Conservation (phyloP, 176 grass and related monocot genomes). For the Zea mays region Zm-B73-REFERENCE-NAM-5.0 NC_050099.1:241704001-241704500, state of each 20-base stretch:
- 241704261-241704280: conserved; percentile 81
- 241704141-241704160: conserved; percentile 72
- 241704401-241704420: conserved; percentile 14
- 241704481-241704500: neutral
- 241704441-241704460: neutral
- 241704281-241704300: conserved; percentile 54
- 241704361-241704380: neutral
- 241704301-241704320: neutral
- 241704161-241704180: conserved; percentile 70
- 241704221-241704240: conserved; percentile 56
- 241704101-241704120: conserved; percentile 32
- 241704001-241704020: conserved; percentile 68
- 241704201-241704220: conserved; percentile 74
- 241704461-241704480: neutral
- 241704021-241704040: conserved; percentile 93
- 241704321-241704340: conserved; percentile 12
- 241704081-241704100: conserved; percentile 41
- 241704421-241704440: neutral
- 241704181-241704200: conserved; percentile 87
- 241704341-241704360: neutral
- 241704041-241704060: conserved; percentile 85
- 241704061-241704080: conserved; percentile 43
- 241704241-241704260: conserved; percentile 84
- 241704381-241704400: conserved; percentile 6
- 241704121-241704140: conserved; percentile 58